A percentile compares a stretch with the other conserved stretches of the same genome.
Evolutionary conservation across 2,329 filamentous ascomycete genomes (phyloP).

Genomic region (Trichoderma harzianum): DNA sequence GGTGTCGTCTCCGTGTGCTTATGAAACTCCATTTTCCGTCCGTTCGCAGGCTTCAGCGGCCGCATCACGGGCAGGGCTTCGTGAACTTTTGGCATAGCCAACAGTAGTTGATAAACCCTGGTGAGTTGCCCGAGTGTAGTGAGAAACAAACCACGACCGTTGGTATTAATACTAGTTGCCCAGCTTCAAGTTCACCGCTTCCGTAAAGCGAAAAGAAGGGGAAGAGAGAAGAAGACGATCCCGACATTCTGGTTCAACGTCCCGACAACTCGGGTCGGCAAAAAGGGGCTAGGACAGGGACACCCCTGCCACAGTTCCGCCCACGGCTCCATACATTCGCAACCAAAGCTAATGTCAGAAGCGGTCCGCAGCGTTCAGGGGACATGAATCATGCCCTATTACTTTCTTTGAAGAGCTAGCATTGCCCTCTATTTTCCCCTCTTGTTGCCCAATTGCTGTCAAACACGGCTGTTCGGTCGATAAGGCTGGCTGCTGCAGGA

Average conservation of each 20-base stretch:
- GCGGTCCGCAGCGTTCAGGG: constrained; percentile 12
- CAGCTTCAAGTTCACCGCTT: not conserved
- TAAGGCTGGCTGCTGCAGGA: not conserved
- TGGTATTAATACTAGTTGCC: not conserved
- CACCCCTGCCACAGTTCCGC: constrained; percentile 18
- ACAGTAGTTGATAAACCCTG: not conserved
- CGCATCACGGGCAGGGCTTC: not conserved
- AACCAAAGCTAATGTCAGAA: constrained; percentile 13
- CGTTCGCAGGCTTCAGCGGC: not conserved
- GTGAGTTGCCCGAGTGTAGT: not conserved
- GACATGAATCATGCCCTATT: not conserved
- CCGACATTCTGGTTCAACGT: constrained; percentile 32
- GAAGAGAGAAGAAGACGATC: not conserved
- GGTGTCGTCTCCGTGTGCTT: not conserved
- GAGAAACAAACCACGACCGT: too few species aligned
- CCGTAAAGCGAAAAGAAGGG: not conserved
- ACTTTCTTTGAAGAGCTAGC: not conserved
- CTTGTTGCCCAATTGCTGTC: not conserved
- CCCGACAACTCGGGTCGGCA: constrained; percentile 36
- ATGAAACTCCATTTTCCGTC: not conserved
- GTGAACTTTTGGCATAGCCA: not conserved
- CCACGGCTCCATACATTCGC: constrained; percentile 13
- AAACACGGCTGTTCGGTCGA: not conserved
- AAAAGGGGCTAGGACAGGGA: constrained; percentile 26
- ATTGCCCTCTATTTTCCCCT: not conserved